Conservation (phyloP, 2,329 filamentous ascomycete species). For the Aspergillus fumigatus region DNA sequence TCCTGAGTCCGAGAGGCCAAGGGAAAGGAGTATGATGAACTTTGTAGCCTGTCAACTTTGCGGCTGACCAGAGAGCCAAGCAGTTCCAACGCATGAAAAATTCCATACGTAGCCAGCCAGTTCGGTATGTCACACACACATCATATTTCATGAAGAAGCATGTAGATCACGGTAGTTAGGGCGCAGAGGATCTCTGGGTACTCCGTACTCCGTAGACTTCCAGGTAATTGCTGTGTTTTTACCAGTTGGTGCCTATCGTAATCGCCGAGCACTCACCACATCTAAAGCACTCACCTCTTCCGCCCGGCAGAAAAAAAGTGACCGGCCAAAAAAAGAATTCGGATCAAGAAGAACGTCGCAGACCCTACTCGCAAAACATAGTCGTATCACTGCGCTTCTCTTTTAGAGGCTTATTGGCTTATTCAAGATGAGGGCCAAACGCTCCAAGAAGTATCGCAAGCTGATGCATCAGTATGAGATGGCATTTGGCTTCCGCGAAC, state of each 20-base stretch:
- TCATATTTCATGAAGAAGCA: neutral
- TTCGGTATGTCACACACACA: neutral
- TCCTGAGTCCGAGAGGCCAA: neutral
- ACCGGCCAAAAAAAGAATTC: slow-evolving; percentile 27
- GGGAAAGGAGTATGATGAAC: neutral
- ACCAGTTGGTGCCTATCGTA: neutral
- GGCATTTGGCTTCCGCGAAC: slow-evolving; percentile 84
- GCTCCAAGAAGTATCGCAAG: slow-evolving; percentile 74
- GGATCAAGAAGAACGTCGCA: slow-evolving; percentile 8
- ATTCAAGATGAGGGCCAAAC: slow-evolving; percentile 62
- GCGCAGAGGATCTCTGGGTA: neutral
- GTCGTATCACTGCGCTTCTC: slow-evolving; percentile 3
- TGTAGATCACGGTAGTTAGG: neutral
- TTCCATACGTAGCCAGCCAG: neutral
- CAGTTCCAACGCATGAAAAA: neutral
- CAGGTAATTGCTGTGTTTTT: neutral
- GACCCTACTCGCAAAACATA: slow-evolving; percentile 6
- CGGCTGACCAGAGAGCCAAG: neutral
- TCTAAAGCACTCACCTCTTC: slow-evolving; percentile 12
- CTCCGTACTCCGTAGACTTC: too few species aligned
- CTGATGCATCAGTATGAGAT: slow-evolving; percentile 89
- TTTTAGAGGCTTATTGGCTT: slow-evolving; percentile 9
- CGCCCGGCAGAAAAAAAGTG: slow-evolving; percentile 33
- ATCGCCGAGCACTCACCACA: slow-evolving; percentile 23
- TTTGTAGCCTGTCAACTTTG: neutral